Evolutionary conservation across 2,329 filamentous ascomycete species (phyloP).

Genomic region (Moelleriella libera): DNA sequence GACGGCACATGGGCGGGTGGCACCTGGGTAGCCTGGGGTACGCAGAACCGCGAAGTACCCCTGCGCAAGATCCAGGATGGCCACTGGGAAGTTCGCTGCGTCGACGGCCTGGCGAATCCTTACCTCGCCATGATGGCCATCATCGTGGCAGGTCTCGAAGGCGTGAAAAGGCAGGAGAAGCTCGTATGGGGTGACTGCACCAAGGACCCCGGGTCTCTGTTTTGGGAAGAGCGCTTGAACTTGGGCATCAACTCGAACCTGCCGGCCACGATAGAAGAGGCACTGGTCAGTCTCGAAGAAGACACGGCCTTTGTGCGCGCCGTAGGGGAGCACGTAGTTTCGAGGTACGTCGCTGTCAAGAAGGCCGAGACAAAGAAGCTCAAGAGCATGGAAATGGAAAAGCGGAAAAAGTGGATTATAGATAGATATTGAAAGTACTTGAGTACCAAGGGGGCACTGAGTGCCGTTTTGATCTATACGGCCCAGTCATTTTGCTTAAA

Average conservation of each 20-base stretch:
- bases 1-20: slow-evolving; percentile 70
- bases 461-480: no score
- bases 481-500: no score
- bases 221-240: slow-evolving; percentile 28
- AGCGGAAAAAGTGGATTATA: slow-evolving; percentile 45
- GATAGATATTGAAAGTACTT: slow-evolving; percentile 52
- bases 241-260: slow-evolving; percentile 40
- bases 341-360: slow-evolving; percentile 45
- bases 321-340: slow-evolving; percentile 35
- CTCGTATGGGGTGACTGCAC: slow-evolving; percentile 39
- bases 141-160: slow-evolving; percentile 15
- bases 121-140: slow-evolving; percentile 42
- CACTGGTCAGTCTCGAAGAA: slow-evolving; percentile 32
- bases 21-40: slow-evolving; percentile 67
- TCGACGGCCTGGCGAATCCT: slow-evolving; percentile 71
- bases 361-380: slow-evolving; percentile 33
- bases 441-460: slow-evolving; percentile 11
- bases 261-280: slow-evolving; percentile 38
- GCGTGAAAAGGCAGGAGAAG: slow-evolving; percentile 14
- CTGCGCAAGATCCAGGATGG: slow-evolving; percentile 50
- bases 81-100: slow-evolving; percentile 65
- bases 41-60: slow-evolving; percentile 65
- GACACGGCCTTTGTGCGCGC: slow-evolving; percentile 31
- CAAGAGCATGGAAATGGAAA: slow-evolving; percentile 27
- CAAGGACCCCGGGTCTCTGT: slow-evolving; percentile 37